Base-by-base conservation (phyloP, 2,329 filamentous ascomycete genomes). In the Calonectria pseudoreteaudii region DNA sequence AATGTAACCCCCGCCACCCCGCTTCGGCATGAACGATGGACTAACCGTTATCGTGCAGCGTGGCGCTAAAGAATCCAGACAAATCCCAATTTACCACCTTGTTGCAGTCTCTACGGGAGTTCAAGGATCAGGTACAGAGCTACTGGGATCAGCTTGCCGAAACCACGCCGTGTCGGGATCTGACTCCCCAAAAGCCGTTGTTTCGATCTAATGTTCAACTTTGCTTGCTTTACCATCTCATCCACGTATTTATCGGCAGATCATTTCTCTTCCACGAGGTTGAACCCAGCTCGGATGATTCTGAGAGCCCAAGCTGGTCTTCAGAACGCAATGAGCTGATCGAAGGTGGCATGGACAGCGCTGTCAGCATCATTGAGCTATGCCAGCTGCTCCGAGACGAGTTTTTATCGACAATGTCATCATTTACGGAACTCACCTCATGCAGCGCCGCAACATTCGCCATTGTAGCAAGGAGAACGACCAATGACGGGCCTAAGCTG, bases 241-340 rank as follows among this genome's bases (percentile, higher is more conserved):
- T 88, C 2, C 85, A 88, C 53, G 88, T 90, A 77, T 90, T 89
- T 72, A 85, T 89, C 67, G 89, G 89, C 23, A 86, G 89, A 1
- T 87, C 88, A 2, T 90, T 90, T 41, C 56, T 62, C 14, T 62
- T 62, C 18, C 31, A 62, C 56, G 56, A 62, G 10, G 56, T 62
- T 16, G 56, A 62, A 18, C 56, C 56, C 30, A 36, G 31, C 18
- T 62, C 34, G 11, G 56, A 60, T 26, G 56, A 62, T 30, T 41
- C 34, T 16, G 56, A 41, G 36, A 38, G 14, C 8, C 31, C 56
- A 10, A 62, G 36, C 56, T 62, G 56, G 56, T 62, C 56, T 28
- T 38, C 34, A 7, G 56, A 62, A 18, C 56, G 56, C 34, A 62
- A 41, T 23, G 56, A 62, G 16, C 38, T 62, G 10, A 62, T 62